A percentile compares a stretch with the other conserved stretches of the same genome.
Evolutionary conservation across 2,329 filamentous ascomycete species (phyloP).

Genomic region (Cladosporium sp.): DNA sequence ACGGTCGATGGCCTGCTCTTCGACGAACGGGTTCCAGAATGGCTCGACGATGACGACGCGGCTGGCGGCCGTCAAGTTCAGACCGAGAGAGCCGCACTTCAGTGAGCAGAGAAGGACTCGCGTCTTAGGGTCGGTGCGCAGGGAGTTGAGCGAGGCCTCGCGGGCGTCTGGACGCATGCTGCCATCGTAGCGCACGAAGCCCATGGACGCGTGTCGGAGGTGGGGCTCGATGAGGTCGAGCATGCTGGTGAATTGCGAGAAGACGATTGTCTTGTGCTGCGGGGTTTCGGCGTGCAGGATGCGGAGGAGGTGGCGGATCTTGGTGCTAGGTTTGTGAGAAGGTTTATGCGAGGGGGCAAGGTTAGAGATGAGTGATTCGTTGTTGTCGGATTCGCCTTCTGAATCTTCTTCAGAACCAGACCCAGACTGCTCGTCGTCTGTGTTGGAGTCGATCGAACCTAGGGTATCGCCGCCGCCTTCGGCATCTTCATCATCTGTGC

Average conservation of each 20-base stretch:
- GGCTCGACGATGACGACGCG: constrained; percentile 93
- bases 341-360: constrained; percentile 19
- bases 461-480: constrained; percentile 81
- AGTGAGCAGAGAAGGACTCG: constrained; percentile 86
- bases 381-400: constrained; percentile 31
- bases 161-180: constrained; percentile 90
- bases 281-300: constrained; percentile 72
- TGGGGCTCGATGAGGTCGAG: constrained; percentile 93
- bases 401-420: constrained; percentile 36
- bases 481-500: constrained; percentile 77
- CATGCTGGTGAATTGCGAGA: constrained; percentile 98
- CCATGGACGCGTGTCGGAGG: constrained; percentile 65
- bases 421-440: constrained; percentile 41
- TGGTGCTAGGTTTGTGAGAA: constrained; percentile 69
- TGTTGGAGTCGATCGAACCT: constrained; percentile 61
- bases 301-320: constrained; percentile 77
- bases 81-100: constrained; percentile 84
- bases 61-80: constrained; percentile 90
- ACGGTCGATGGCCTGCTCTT: constrained; percentile 97
- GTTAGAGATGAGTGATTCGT: constrained; percentile 21
- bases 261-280: constrained; percentile 95
- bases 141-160: constrained; percentile 72
- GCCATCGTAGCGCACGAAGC: constrained; percentile 86
- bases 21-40: constrained; percentile 97
- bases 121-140: constrained; percentile 68